These are phyloP conservation scores for Debaryomyces robertsiae DNA, from an alignment of 1,139 yeast species.

Conservation along the genomic window DNA sequence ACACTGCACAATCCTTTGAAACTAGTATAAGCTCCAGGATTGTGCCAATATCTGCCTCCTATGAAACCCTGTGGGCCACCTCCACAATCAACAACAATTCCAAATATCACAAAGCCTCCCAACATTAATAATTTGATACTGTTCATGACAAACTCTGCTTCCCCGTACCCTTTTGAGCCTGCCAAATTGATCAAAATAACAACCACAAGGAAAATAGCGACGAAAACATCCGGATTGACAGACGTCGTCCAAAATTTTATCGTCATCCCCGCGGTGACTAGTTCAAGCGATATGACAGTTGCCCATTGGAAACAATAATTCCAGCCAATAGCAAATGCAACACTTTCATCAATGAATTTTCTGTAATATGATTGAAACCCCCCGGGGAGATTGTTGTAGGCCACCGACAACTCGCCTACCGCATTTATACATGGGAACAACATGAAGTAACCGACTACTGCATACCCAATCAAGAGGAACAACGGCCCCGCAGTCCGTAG, in stretches of 20 bases:
- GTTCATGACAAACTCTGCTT: slow-evolving; percentile 46
- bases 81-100: slow-evolving; percentile 43
- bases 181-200: slow-evolving; percentile 37
- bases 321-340: slow-evolving; percentile 43
- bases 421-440: slow-evolving; percentile 40
- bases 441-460: slow-evolving; percentile 37
- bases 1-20: slow-evolving; percentile 46
- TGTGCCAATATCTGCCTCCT: slow-evolving; percentile 52
- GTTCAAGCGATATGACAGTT: slow-evolving; percentile 36
- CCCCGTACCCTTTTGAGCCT: slow-evolving; percentile 49
- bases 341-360: slow-evolving; percentile 37
- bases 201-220: slow-evolving; percentile 39
- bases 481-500: slow-evolving; percentile 39
- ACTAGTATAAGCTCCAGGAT: slow-evolving; percentile 41
- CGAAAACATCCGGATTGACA: slow-evolving; percentile 42
- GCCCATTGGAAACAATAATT: slow-evolving; percentile 41
- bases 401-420: slow-evolving; percentile 38
- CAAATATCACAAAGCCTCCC: slow-evolving; percentile 43
- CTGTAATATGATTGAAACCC: slow-evolving; percentile 39
- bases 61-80: slow-evolving; percentile 43
- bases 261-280: slow-evolving; percentile 41
- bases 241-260: slow-evolving; percentile 33
- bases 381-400: slow-evolving; percentile 34
- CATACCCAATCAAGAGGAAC: slow-evolving; percentile 35
- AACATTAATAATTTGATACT: slow-evolving; percentile 39